Percentiles rank a stretch among this genome's conserved stretches.
Evolutionary conservation across 768 basidiomycete species (phyloP).

Genomic region (Calvatia gigantea): DNA sequence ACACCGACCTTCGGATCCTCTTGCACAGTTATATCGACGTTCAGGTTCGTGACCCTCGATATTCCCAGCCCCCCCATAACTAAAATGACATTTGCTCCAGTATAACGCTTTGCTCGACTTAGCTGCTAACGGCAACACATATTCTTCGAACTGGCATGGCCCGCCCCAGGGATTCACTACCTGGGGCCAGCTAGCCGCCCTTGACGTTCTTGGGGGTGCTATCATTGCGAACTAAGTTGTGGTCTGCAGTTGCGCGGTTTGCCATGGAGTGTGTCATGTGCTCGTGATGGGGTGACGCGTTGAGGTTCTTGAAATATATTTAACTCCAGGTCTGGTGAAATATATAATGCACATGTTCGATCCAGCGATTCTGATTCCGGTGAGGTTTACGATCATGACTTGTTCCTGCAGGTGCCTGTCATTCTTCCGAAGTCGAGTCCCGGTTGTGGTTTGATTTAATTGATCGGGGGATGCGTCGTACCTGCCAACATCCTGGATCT

Average conservation of each 20-base stretch:
- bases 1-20: constrained; percentile 34
- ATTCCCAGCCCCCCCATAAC: background rate
- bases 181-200: constrained; percentile 47
- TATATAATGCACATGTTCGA: background rate
- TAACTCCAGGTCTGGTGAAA: background rate
- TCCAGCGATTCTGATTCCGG: background rate
- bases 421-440: too few species aligned
- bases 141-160: constrained; percentile 45
- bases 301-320: background rate
- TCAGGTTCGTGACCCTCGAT: constrained; percentile 31
- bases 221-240: constrained; percentile 32
- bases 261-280: background rate
- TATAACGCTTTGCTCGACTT: constrained; percentile 49
- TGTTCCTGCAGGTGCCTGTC: background rate
- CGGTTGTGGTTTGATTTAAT: too few species aligned
- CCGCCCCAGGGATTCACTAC: constrained; percentile 41
- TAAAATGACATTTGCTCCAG: constrained; percentile 20
- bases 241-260: background rate
- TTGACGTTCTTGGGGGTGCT: constrained; percentile 39
- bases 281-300: background rate
- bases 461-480: too few species aligned
- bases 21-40: constrained; percentile 49
- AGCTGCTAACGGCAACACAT: constrained; percentile 38
- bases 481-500: too few species aligned
- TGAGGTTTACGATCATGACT: background rate